These are phyloP conservation scores for Dioscorea dumetorum DNA, from an alignment of 106 monocot genomes.

Conservation along the genomic window DNA sequence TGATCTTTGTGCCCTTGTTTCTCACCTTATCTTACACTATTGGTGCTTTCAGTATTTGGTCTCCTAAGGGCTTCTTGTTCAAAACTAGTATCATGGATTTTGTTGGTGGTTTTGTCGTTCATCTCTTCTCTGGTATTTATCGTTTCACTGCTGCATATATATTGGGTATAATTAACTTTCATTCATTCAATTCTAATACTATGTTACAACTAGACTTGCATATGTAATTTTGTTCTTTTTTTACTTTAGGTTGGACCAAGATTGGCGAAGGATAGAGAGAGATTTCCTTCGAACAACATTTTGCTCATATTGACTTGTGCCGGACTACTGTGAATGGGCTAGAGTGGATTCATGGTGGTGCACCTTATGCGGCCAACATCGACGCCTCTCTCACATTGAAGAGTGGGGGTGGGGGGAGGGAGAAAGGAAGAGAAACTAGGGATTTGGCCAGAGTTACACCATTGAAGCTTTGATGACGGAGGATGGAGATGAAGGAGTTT, in stretches of 20 bases:
- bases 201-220: too few species aligned
- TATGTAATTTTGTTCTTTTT: neutral
- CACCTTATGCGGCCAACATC: neutral
- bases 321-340: neutral
- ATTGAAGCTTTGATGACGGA: too few species aligned
- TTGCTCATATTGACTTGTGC: neutral
- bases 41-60: neutral
- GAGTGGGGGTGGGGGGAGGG: too few species aligned
- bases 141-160: neutral
- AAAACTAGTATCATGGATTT: neutral
- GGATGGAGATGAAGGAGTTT: too few species aligned
- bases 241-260: neutral
- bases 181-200: too few species aligned
- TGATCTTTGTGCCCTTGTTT: constrained; percentile 31
- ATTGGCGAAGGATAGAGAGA: neutral
- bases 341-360: neutral
- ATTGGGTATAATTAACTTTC: too few species aligned
- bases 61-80: neutral
- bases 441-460: too few species aligned
- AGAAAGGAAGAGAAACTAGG: too few species aligned
- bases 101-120: neutral
- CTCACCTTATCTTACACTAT: constrained; percentile 2
- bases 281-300: constrained; percentile 6
- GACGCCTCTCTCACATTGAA: constrained; percentile 1
- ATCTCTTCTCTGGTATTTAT: neutral